Percentiles rank a stretch among this genome's conserved stretches.
Evolutionary conservation across 495 filamentous ascomycete genomes (phyloP).

Genomic region (Neurospora sp.): DNA sequence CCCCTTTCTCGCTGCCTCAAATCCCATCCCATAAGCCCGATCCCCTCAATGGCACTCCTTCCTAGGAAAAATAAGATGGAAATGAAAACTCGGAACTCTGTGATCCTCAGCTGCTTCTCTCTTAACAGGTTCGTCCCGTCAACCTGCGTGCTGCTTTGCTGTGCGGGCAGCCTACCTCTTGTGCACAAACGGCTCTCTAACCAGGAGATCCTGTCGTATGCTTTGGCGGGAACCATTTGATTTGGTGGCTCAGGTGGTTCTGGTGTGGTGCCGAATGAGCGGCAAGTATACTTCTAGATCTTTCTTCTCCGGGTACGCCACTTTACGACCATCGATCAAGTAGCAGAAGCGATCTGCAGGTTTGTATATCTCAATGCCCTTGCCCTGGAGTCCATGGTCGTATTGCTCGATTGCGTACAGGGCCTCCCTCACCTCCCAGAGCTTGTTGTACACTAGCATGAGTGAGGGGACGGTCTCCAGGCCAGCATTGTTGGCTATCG

Average conservation of each 20-base stretch:
- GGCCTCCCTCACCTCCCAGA: too few species aligned
- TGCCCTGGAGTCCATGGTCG: too few species aligned
- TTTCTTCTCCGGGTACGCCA: too few species aligned
- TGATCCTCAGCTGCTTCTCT: neutral
- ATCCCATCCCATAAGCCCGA: neutral
- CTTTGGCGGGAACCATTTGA: neutral
- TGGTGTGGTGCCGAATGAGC: too few species aligned
- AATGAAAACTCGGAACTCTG: neutral
- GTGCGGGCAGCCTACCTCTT: neutral
- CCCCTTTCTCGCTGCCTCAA: neutral
- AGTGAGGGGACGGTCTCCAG: too few species aligned
- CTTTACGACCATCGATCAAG: too few species aligned
- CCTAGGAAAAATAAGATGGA: neutral
- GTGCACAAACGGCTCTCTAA: neutral
- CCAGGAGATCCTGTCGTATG: neutral
- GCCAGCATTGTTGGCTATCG: too few species aligned
- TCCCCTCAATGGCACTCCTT: neutral
- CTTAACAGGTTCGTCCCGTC: neutral
- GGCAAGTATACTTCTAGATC: rapidly evolving
- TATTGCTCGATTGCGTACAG: too few species aligned
- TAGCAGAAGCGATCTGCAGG: too few species aligned
- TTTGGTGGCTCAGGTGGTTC: neutral
- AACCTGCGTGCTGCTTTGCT: neutral
- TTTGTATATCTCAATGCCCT: too few species aligned
- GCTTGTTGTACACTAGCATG: too few species aligned